These are phyloP conservation scores for Conticribra guillardii DNA, from an alignment of 108 stramenopile genomes.

Conservation along the genomic window DNA sequence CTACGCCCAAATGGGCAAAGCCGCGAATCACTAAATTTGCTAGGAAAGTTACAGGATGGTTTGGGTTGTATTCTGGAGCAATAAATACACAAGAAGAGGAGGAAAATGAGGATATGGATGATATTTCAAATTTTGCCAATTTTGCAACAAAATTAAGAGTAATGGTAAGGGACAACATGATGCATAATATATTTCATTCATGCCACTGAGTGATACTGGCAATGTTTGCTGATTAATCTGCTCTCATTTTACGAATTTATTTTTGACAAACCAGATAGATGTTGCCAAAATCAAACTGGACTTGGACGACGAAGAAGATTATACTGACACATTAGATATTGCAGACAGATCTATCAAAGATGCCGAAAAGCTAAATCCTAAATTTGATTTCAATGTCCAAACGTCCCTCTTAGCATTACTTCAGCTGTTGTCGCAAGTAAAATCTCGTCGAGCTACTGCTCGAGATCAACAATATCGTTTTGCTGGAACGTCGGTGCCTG, in stretches of 20 bases:
- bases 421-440: slow-evolving; percentile 33
- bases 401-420: slow-evolving; percentile 32
- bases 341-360: not conserved
- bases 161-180: not conserved
- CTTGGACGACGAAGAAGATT: not conserved
- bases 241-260: not conserved
- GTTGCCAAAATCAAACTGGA: slow-evolving; percentile 22
- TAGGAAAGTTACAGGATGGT: not conserved
- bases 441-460: slow-evolving; percentile 7
- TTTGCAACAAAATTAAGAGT: slow-evolving; percentile 28
- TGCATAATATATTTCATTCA: not conserved
- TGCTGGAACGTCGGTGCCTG: slow-evolving; percentile 13
- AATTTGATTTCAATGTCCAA: slow-evolving; percentile 13
- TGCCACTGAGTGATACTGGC: not conserved
- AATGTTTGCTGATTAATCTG: not conserved
- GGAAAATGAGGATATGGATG: slow-evolving; percentile 9
- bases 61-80: not conserved
- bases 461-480: slow-evolving; percentile 34
- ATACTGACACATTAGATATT: not conserved
- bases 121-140: slow-evolving; percentile 23
- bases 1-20: slow-evolving; percentile 47
- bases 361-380: not conserved
- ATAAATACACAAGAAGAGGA: not conserved
- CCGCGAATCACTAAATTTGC: slow-evolving; percentile 12
- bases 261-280: not conserved